Evolutionary conservation across 2,329 filamentous ascomycete species (phyloP), one percentile per base, ranked within the genome.

Genomic region (Lachnellula occidentalis): DNA sequence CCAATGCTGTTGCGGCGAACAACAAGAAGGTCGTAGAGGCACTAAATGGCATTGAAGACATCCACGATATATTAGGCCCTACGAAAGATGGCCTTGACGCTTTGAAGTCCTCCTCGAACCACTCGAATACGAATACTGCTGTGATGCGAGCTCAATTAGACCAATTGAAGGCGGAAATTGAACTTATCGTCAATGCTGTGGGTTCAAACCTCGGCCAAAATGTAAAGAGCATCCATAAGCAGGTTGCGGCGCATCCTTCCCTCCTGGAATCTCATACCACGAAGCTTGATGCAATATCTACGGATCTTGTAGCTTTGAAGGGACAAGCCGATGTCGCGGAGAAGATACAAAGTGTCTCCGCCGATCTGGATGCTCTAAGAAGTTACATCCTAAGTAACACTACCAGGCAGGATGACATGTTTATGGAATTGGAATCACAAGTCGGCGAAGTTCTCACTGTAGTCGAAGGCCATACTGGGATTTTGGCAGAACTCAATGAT

Each of bases 101-200:
- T 19, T 31, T 66, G 45, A 61, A 59, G 37, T 47, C 58, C 7
- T 58, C 52, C 31, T 60, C 58, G 6, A 60, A 67, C 15, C 57
- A 63, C 51, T 62, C 62, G 37, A 58, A 49, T 53, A 66, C 64
- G 1, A 59, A 55, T 15, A 59, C 55, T 9, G 54, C 63, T 2
- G 61, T 64, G 14, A 57, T 69, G 50, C 65, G 66, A 54, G 63
- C 62, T 39, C 65, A 68, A 49, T 50, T 69, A 34, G 66, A 69
- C 45, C 64, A 68, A 56, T 53, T 69, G 43, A 63, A 66, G 53
- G 52, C 53, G 9, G 65, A 68, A 54, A 57, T 67, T 31, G 63
- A 58, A 15, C 43, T 53, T 3, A 59, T 68, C 19, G 57, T 66
- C 7, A 56, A 61, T 34, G 53, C 61, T 19, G 54, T 67, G 22